These are phyloP conservation scores for Rhizopus sp. DNA, from an alignment of 371 early-diverging fungal genomes.

Conservation along the genomic window DNA sequence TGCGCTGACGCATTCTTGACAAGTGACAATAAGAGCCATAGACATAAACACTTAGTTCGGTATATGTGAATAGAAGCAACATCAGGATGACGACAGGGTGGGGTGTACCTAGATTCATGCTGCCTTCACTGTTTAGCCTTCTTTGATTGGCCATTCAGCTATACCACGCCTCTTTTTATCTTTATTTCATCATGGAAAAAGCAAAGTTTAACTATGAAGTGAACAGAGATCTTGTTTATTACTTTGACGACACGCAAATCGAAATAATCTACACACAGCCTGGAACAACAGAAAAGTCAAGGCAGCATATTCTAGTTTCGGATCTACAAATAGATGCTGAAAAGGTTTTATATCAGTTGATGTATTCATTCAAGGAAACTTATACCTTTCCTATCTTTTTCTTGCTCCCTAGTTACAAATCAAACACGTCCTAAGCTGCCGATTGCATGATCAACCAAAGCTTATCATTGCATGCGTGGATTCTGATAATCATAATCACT, in stretches of 20 bases:
- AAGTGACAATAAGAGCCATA: no score
- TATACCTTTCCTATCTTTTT: no score
- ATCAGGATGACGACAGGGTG: no score
- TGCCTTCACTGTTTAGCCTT: no score
- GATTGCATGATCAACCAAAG: constrained; percentile 1
- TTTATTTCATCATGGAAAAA: neutral
- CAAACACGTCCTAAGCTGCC: constrained; percentile 5
- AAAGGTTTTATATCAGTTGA: neutral
- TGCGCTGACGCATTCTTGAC: no score
- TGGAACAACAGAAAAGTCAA: neutral
- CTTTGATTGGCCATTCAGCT: no score
- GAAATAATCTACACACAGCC: constrained; percentile 1
- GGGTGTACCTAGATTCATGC: no score
- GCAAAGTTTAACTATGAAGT: constrained; percentile 2
- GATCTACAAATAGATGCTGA: neutral
- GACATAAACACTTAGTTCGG: no score
- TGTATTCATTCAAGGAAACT: no score
- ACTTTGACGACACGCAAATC: constrained; percentile 1
- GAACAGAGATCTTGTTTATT: constrained; percentile 1
- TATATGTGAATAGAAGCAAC: no score
- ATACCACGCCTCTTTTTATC: neutral
- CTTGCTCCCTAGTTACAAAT: neutral
- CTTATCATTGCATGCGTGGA: constrained; percentile 10
- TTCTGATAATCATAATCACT: neutral
- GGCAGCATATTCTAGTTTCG: neutral